Evolutionary conservation across 2,329 filamentous ascomycete genomes (phyloP), one percentile per base, ranked within the genome.

Genomic region (Ophiostoma tasmaniense): DNA sequence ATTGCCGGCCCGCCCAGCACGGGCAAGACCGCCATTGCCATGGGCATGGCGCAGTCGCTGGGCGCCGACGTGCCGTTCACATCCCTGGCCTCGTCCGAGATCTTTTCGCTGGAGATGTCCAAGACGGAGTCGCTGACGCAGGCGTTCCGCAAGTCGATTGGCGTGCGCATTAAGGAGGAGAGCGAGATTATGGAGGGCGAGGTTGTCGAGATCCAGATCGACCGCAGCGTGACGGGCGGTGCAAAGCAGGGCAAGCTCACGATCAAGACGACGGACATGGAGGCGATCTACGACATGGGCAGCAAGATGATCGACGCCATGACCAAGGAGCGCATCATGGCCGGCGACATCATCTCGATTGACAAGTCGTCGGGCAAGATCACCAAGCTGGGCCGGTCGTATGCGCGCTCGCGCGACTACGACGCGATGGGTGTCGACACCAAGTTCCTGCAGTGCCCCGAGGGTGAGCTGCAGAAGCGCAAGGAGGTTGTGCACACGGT

Each of bases 271-370:
- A 98, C 94, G 70, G 95, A 99, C 79, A 99, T 99, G 95, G 95
- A 99, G 81, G 97, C 95, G 14, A 91, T 99, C 73, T 99, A 98
- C 81, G 95, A 99, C 76, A 97, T 99, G 93, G 95, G 95, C 73
- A 94, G 91, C 74, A 98, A 98, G 82, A 98, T 99, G 95, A 99
- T 99, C 74, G 95, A 99, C 77, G 93, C 93, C 73, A 97, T 99
- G 93, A 97, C 93, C 74, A 98, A 98, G 81, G 95, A 99, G 83
- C 94, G 96, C 75, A 92, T 99, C 73, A 97, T 98, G 89, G 95
- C 95, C 4, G 95, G 95, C 75, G 95, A 99, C 78, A 95, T 99
- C 74, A 96, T 99, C 75, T 96, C 92, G 69, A 98, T 99, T 75
- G 95, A 99, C 83, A 99, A 99, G 82, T 93, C 94, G 0, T 97